phyloP scores from a whole-genome alignment of 1,284 basidiomycete species.

The Austroboletus novae-zelandiae region DNA sequence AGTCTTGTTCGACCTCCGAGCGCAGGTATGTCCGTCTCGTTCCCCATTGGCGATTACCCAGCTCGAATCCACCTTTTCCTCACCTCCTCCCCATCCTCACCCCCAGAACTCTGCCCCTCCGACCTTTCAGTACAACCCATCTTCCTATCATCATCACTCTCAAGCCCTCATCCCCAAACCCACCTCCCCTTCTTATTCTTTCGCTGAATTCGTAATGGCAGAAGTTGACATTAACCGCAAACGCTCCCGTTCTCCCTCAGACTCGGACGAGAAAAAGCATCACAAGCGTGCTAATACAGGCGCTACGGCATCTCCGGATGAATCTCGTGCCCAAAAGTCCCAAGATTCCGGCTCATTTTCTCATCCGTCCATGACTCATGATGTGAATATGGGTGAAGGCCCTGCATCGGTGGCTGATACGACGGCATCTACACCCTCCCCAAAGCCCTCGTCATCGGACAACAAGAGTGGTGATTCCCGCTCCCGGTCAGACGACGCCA shows the following conservation, averaged over 20 bases:
- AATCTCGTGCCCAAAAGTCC: constrained; percentile 43
- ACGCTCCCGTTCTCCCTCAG: constrained; percentile 81
- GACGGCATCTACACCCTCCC: constrained; percentile 54
- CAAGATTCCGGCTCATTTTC: constrained; percentile 40
- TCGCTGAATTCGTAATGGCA: constrained; percentile 68
- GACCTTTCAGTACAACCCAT: constrained; percentile 40
- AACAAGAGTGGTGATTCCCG: constrained; percentile 38
- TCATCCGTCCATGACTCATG: constrained; percentile 45
- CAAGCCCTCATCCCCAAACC: constrained; percentile 37
- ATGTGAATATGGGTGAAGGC: constrained; percentile 61
- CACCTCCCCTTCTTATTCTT: constrained; percentile 45
- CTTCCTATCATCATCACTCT: constrained; percentile 38
- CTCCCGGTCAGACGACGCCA: constrained; percentile 33
- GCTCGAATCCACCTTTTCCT: constrained; percentile 37
- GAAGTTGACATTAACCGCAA: constrained; percentile 79
- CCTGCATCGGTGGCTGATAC: constrained; percentile 49
- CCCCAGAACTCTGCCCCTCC: constrained; percentile 30
- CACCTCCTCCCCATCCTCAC: constrained; percentile 33
- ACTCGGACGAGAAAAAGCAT: constrained; percentile 73
- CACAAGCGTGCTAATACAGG: constrained; percentile 83
- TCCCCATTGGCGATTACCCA: constrained; percentile 28
- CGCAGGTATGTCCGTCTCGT: constrained; percentile 31
- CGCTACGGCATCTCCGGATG: constrained; percentile 57
- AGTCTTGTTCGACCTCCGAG: background rate
- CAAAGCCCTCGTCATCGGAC: constrained; percentile 40